These are phyloP conservation scores for Lactifluus pinguis DNA, from an alignment of 768 basidiomycete genomes.

Conservation along the genomic window DNA sequence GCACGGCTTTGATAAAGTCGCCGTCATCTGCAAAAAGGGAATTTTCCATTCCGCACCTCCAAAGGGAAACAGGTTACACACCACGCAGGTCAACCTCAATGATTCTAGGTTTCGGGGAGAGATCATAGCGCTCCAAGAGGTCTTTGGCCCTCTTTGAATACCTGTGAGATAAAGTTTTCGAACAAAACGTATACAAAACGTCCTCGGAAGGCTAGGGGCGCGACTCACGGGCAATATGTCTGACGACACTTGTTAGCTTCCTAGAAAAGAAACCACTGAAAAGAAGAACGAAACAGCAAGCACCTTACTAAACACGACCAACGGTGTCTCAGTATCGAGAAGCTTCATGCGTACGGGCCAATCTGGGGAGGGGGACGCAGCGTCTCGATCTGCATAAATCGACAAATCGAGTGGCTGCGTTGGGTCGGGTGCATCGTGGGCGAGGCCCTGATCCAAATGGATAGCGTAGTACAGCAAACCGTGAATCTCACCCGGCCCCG, in stretches of 20 bases:
- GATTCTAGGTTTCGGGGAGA: slow-evolving; percentile 55
- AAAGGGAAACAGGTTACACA: slow-evolving; percentile 23
- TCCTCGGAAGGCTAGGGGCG: neutral
- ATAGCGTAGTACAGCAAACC: slow-evolving; percentile 63
- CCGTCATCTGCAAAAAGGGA: slow-evolving; percentile 42
- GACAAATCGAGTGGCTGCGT: slow-evolving; percentile 39
- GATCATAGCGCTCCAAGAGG: slow-evolving; percentile 50
- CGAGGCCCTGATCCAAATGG: slow-evolving; percentile 35
- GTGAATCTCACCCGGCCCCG: slow-evolving; percentile 42
- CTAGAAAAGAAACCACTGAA: neutral
- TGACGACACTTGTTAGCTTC: slow-evolving; percentile 21
- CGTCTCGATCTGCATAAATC: slow-evolving; percentile 45
- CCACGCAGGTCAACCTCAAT: slow-evolving; percentile 72
- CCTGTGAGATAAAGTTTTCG: slow-evolving; percentile 26
- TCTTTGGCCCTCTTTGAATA: slow-evolving; percentile 53
- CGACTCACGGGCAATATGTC: slow-evolving; percentile 69
- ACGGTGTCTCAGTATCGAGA: slow-evolving; percentile 45
- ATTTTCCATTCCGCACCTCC: neutral
- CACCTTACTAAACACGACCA: slow-evolving; percentile 80
- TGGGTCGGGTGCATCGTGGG: slow-evolving; percentile 28
- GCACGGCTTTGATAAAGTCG: slow-evolving; percentile 51
- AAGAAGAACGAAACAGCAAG: slow-evolving; percentile 12
- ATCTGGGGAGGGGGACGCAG: slow-evolving; percentile 24
- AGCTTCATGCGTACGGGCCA: slow-evolving; percentile 36
- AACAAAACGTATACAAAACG: neutral